Evolutionary conservation across 192 early-diverging fungal species (phyloP).

Genomic region (Piromyces finnis): DNA sequence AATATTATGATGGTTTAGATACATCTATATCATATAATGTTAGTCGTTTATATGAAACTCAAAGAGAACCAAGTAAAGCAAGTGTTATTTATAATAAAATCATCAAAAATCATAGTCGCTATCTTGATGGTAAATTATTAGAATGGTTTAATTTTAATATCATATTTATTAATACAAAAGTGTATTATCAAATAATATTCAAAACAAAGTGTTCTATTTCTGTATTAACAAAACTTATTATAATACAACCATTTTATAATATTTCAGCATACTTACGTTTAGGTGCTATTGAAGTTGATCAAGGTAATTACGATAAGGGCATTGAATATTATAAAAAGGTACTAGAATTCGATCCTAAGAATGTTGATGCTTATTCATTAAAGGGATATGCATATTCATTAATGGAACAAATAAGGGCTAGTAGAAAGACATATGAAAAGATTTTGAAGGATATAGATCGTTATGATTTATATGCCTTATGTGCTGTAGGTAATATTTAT

Average conservation of each 20-base stretch:
- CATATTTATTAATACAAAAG: too few relatives aligned
- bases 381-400: slow-evolving; percentile 48
- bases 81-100: slow-evolving; percentile 45
- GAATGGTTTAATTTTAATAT: too few relatives aligned
- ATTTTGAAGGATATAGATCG: slow-evolving; percentile 60
- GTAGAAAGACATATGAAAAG: slow-evolving; percentile 55
- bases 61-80: slow-evolving; percentile 28
- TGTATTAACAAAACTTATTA: too few relatives aligned
- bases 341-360: slow-evolving; percentile 36
- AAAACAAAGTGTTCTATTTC: too few relatives aligned
- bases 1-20: slow-evolving; percentile 1
- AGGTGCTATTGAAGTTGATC: slow-evolving; percentile 40
- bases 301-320: slow-evolving; percentile 32
- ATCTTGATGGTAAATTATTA: slow-evolving; percentile 38
- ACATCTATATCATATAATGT: slow-evolving; percentile 60
- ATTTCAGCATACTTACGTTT: slow-evolving; percentile 50
- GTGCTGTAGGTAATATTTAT: slow-evolving; percentile 65
- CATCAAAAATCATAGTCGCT: slow-evolving; percentile 39
- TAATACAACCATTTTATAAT: neutral
- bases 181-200: too few relatives aligned
- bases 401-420: slow-evolving; percentile 37
- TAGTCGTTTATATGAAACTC: slow-evolving; percentile 45
- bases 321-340: slow-evolving; percentile 42
- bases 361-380: slow-evolving; percentile 45
- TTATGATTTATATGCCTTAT: slow-evolving; percentile 59